Evolutionary conservation across 2,329 filamentous ascomycete genomes (phyloP).

Genomic region (Cladosporium sp.): DNA sequence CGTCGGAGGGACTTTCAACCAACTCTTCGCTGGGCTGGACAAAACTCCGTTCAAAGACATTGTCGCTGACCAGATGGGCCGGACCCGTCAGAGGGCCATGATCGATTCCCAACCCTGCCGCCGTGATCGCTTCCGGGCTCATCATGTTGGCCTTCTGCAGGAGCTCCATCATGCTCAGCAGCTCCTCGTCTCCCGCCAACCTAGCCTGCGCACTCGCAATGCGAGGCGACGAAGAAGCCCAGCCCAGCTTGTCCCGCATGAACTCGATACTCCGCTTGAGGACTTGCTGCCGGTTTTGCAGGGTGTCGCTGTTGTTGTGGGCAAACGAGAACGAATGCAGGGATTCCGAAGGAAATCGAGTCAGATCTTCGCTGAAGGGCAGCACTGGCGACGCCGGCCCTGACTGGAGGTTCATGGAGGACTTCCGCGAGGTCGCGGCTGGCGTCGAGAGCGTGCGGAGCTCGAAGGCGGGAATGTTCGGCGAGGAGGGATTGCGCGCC

Average conservation of each 20-base stretch:
- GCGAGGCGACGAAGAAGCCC: conserved; percentile 67
- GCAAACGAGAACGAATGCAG: conserved; percentile 98
- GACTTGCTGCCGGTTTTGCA: conserved; percentile 88
- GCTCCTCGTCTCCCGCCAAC: conserved; percentile 73
- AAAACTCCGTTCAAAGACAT: conserved; percentile 82
- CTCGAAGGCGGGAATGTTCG: conserved; percentile 62
- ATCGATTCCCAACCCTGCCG: conserved; percentile 40
- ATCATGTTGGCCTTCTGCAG: conserved; percentile 75
- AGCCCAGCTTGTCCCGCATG: conserved; percentile 85
- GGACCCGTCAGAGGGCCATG: conserved; percentile 73
- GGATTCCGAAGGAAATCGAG: conserved; percentile 89
- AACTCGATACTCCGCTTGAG: conserved; percentile 92
- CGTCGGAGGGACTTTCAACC: conserved; percentile 37
- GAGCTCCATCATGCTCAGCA: conserved; percentile 86
- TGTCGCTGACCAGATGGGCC: conserved; percentile 63
- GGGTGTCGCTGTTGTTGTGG: conserved; percentile 84
- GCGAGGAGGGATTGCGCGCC: conserved; percentile 59
- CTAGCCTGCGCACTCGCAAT: conserved; percentile 79
- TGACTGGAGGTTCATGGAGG: conserved; percentile 51
- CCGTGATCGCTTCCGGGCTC: conserved; percentile 57
- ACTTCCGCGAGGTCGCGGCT: conserved; percentile 49
- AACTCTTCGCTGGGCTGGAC: conserved; percentile 27
- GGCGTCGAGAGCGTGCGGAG: conserved; percentile 64
- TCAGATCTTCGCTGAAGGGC: conserved; percentile 77
- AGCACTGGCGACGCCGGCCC: conserved; percentile 63